Conservation (phyloP, 2,329 filamentous ascomycete genomes). For the Arthrobotrys conoides region DNA sequence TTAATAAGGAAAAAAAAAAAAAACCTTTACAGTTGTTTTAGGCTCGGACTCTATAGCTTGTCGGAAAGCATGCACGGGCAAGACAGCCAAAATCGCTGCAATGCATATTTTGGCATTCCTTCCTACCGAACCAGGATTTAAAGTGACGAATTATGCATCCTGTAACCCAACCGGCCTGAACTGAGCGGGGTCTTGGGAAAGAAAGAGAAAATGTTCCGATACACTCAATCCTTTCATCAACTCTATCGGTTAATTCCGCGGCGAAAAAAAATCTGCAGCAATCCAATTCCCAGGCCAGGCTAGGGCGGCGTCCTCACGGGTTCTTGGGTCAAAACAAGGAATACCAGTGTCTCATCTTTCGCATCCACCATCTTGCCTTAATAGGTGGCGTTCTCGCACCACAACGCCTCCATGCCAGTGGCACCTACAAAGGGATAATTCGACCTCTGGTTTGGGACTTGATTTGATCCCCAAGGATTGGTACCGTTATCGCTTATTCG, state of each 20-base stretch:
- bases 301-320: slow-evolving; percentile 20
- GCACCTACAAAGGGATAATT: slow-evolving; percentile 37
- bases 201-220: slow-evolving; percentile 58
- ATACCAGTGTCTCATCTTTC: slow-evolving; percentile 32
- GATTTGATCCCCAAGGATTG: slow-evolving; percentile 47
- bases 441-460: slow-evolving; percentile 29
- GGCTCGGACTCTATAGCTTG: slow-evolving; percentile 42
- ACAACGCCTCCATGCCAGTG: slow-evolving; percentile 38
- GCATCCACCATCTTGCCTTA: slow-evolving; percentile 30
- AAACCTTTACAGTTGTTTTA: slow-evolving; percentile 49
- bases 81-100: slow-evolving; percentile 45
- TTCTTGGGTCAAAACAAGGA: slow-evolving; percentile 28
- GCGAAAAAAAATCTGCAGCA: slow-evolving; percentile 17
- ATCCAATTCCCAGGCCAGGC: slow-evolving; percentile 31
- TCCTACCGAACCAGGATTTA: slow-evolving; percentile 36
- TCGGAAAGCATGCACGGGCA: slow-evolving; percentile 28
- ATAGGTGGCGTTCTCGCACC: slow-evolving; percentile 39
- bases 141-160: slow-evolving; percentile 50
- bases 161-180: slow-evolving; percentile 26
- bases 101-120: slow-evolving; percentile 41
- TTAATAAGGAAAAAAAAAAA: neutral
- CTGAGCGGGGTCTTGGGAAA: slow-evolving; percentile 46
- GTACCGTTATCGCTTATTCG: slow-evolving; percentile 48
- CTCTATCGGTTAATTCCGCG: slow-evolving; percentile 57
- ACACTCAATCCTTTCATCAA: slow-evolving; percentile 37